Conservation (phyloP, 495 filamentous ascomycete species). For the Xylaria nigripes region DNA sequence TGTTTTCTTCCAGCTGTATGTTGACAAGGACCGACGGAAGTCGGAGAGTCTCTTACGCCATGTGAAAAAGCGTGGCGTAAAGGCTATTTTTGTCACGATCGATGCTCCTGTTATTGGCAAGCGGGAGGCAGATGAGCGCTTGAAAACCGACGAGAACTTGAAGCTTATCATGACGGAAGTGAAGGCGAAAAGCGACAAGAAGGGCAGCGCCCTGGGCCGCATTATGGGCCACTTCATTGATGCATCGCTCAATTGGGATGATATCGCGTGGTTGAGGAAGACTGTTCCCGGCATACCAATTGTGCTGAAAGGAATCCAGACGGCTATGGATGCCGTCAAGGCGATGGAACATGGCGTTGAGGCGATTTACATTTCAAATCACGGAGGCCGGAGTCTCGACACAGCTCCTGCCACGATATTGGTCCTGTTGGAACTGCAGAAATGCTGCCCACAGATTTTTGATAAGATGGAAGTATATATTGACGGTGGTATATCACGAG, state of each 20-base stretch:
- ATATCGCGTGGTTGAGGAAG: conserved; percentile 49
- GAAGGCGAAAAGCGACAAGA: conserved; percentile 53
- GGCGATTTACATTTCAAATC: conserved; percentile 57
- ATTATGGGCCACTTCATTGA: conserved; percentile 69
- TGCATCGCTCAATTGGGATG: conserved; percentile 65
- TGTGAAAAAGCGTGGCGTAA: conserved; percentile 50
- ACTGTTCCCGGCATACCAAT: conserved; percentile 39
- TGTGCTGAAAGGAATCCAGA: conserved; percentile 59
- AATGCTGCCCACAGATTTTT: conserved; percentile 52
- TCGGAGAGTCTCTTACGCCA: conserved; percentile 55
- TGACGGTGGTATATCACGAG: conserved; percentile 58
- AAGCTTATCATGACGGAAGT: conserved; percentile 51
- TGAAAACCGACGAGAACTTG: conserved; percentile 47
- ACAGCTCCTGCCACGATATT: conserved; percentile 54
- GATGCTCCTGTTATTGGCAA: conserved; percentile 60
- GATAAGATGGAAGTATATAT: conserved; percentile 54
- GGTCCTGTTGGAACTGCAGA: conserved; percentile 56
- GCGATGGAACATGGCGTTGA: conserved; percentile 50
- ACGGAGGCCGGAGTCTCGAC: conserved; percentile 63
- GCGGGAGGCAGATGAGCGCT: conserved; percentile 51
- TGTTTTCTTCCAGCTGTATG: conserved; percentile 78
- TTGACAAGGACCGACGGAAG: conserved; percentile 62
- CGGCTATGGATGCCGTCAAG: conserved; percentile 48
- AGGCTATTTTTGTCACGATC: conserved; percentile 60
- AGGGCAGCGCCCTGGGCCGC: conserved; percentile 61